phyloP scores from a whole-genome alignment of 352 stramenopile genomes.

The Pythium aphanidermatum region DNA sequence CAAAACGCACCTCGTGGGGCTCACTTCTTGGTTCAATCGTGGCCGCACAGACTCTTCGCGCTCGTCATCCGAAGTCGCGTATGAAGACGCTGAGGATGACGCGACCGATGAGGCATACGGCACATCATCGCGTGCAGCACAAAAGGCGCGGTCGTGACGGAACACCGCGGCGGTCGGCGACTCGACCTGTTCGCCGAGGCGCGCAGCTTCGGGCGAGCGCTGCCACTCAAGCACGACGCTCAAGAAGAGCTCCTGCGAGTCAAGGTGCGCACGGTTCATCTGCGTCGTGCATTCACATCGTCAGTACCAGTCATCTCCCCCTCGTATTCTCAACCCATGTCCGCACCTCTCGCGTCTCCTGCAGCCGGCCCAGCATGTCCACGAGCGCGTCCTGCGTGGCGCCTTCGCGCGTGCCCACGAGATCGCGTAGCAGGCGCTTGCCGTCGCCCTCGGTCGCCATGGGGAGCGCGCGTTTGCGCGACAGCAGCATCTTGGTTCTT shows the following conservation, averaged over 20 bases:
- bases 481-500: conserved; percentile 45
- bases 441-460: conserved; percentile 17
- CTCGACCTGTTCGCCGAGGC: not conserved
- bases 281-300: too few relatives aligned
- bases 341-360: too few relatives aligned
- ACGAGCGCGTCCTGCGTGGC: conserved; percentile 16
- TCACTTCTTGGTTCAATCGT: conserved; percentile 31
- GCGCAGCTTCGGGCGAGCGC: conserved; percentile 16
- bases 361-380: conserved; percentile 26
- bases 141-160: conserved; percentile 15
- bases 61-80: conserved; percentile 15
- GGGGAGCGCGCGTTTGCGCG: conserved; percentile 40
- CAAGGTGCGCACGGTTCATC: conserved; percentile 36
- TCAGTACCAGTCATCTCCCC: not conserved
- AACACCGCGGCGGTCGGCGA: conserved; percentile 15
- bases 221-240: conserved; percentile 82
- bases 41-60: conserved; percentile 1
- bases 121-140: not conserved
- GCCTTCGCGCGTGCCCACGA: conserved; percentile 14
- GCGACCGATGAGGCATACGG: conserved; percentile 4
- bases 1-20: conserved; percentile 40
- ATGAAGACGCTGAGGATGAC: conserved; percentile 11
- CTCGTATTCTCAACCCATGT: too few relatives aligned
- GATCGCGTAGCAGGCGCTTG: conserved; percentile 37
- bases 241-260: conserved; percentile 76